These are phyloP conservation scores for Nothomitra cinnamomea DNA, from an alignment of 2,329 filamentous ascomycete genomes.

Conservation along the genomic window DNA sequence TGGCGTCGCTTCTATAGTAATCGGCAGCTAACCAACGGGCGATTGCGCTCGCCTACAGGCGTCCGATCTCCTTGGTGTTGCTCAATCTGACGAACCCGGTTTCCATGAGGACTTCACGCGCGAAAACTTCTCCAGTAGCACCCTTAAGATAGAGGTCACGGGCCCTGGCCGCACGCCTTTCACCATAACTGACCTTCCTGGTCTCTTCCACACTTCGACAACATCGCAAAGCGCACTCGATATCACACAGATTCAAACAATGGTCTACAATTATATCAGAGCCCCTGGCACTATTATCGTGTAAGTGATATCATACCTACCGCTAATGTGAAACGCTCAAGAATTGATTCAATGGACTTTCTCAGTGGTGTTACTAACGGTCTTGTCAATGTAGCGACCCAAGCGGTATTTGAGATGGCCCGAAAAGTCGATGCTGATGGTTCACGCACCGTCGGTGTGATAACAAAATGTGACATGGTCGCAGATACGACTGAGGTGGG, in stretches of 20 bases:
- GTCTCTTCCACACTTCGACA: slow-evolving; percentile 15
- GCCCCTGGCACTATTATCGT: not conserved
- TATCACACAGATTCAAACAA: not conserved
- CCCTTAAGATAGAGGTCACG: slow-evolving; percentile 23
- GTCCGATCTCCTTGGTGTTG: not conserved
- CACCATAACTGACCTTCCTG: slow-evolving; percentile 24
- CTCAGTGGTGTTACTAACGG: not conserved
- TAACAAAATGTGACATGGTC: not conserved
- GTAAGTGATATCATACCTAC: not conserved
- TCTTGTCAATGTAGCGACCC: not conserved
- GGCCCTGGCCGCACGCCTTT: slow-evolving; percentile 22
- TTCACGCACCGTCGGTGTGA: not conserved
- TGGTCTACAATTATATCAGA: not conserved
- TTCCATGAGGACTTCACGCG: slow-evolving; percentile 6
- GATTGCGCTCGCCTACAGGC: not conserved
- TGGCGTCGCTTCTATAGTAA: not conserved
- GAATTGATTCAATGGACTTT: not conserved
- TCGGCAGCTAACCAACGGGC: not conserved
- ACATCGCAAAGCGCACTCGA: not conserved
- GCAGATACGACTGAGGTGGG: not conserved
- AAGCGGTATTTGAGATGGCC: slow-evolving; percentile 1
- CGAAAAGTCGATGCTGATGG: not conserved
- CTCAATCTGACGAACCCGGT: slow-evolving; percentile 10
- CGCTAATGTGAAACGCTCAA: not conserved
- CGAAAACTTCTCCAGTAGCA: slow-evolving; percentile 23